phyloP scores from a whole-genome alignment of 2,329 filamentous ascomycete genomes.

The Calonectria hongkongensis region DNA sequence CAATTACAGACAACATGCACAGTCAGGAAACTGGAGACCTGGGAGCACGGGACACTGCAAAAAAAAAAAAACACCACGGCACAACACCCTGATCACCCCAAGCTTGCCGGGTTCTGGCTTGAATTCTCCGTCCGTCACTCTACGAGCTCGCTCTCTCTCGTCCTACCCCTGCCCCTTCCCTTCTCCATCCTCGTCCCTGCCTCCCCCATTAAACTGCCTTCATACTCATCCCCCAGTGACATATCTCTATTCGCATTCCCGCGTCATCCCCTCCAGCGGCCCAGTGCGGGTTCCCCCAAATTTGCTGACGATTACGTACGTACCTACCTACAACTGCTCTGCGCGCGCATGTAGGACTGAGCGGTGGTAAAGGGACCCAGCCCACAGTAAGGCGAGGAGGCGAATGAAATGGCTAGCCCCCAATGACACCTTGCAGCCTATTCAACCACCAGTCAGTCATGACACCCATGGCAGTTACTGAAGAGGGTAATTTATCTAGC shows the following conservation, averaged over 20 bases:
- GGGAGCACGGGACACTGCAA: slow-evolving; percentile 24
- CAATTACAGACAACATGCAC: slow-evolving; percentile 11
- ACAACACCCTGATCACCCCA: slow-evolving; percentile 8
- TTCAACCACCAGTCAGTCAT: slow-evolving; percentile 1
- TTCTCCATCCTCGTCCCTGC: slow-evolving; percentile 15
- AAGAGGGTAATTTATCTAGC: slow-evolving; percentile 12
- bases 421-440: slow-evolving; percentile 13
- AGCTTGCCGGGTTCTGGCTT: slow-evolving; percentile 7
- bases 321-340: background rate
- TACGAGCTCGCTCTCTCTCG: background rate
- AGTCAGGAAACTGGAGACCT: slow-evolving; percentile 25
- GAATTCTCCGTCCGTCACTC: slow-evolving; percentile 15
- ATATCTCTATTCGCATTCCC: slow-evolving; percentile 14
- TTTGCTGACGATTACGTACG: slow-evolving; percentile 27
- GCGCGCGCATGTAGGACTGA: background rate
- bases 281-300: slow-evolving; percentile 17
- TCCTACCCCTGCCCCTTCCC: background rate
- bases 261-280: slow-evolving; percentile 5
- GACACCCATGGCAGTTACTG: slow-evolving; percentile 21
- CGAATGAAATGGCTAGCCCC: slow-evolving; percentile 9
- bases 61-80: background rate
- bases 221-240: slow-evolving; percentile 17
- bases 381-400: slow-evolving; percentile 15
- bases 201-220: slow-evolving; percentile 20
- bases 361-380: slow-evolving; percentile 22